Percentiles rank a stretch among this genome's conserved stretches.
Conservation (phyloP, 805 yeast genomes). For the Lachancea dasiensis region DNA sequence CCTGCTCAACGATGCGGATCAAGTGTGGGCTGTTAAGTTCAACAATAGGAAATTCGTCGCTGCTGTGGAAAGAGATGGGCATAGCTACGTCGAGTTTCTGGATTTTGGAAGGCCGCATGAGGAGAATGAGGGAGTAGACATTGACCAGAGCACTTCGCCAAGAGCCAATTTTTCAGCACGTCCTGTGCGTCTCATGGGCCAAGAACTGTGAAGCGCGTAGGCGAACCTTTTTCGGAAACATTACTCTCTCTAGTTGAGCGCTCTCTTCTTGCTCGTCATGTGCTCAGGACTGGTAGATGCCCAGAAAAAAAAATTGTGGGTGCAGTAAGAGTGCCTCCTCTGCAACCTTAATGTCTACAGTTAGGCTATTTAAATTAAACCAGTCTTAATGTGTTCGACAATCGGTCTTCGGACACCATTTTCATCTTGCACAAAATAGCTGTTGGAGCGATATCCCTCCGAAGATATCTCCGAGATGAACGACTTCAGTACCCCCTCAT, state of each 20-base stretch:
- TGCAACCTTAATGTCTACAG: not conserved
- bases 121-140: not conserved
- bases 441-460: not conserved
- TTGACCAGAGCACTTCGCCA: not conserved
- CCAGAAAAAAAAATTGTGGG: conserved; percentile 1
- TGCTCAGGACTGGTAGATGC: not conserved
- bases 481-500: not conserved
- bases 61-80: conserved; percentile 72
- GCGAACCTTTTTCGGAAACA: too few species aligned
- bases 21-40: conserved; percentile 92
- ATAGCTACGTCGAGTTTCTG: conserved; percentile 75
- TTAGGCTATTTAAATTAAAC: too few species aligned
- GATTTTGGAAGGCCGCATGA: conserved; percentile 56
- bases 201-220: too few species aligned
- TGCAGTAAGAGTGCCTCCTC: conserved; percentile 1
- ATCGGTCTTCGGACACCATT: not conserved
- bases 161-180: too few species aligned
- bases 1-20: conserved; percentile 68
- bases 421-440: not conserved
- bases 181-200: too few species aligned
- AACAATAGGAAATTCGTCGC: conserved; percentile 82
- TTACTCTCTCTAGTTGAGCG: too few species aligned
- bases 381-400: too few species aligned
- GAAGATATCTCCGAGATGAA: not conserved
- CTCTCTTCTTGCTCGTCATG: not conserved